phyloP scores from a whole-genome alignment of 1,284 basidiomycete genomes.

The Pseudozyma tsukubaensis region DNA sequence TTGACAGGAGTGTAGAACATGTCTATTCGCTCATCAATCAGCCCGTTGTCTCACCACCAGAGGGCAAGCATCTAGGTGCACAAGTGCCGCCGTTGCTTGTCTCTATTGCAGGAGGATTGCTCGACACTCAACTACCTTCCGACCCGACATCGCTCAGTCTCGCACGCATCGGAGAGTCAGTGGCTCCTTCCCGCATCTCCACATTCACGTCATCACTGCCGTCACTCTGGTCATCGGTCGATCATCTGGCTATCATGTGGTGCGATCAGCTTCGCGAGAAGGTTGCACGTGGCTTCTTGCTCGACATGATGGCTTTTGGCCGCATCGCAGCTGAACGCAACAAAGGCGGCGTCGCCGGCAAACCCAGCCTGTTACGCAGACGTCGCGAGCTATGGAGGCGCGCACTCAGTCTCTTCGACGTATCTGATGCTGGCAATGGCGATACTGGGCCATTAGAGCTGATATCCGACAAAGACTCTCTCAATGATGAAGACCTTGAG shows the following conservation, averaged over 20 bases:
- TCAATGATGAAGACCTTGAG: slow-evolving; percentile 28
- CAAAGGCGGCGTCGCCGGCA: slow-evolving; percentile 21
- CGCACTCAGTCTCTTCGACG: slow-evolving; percentile 44
- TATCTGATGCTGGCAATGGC: slow-evolving; percentile 36
- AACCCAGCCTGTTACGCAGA: slow-evolving; percentile 22
- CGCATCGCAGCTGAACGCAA: slow-evolving; percentile 33
- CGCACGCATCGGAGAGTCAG: slow-evolving; percentile 26
- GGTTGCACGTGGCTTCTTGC: slow-evolving; percentile 73
- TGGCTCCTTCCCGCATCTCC: slow-evolving; percentile 68
- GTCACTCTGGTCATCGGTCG: slow-evolving; percentile 92
- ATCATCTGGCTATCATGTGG: slow-evolving; percentile 97
- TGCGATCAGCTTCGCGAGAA: slow-evolving; percentile 95
- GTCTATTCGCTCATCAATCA: slow-evolving; percentile 74
- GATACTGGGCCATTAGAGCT: slow-evolving; percentile 28
- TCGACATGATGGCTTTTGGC: slow-evolving; percentile 52
- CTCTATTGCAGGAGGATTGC: slow-evolving; percentile 89
- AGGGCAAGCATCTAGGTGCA: background rate
- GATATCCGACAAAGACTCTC: slow-evolving; percentile 1
- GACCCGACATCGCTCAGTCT: slow-evolving; percentile 83
- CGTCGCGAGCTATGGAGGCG: slow-evolving; percentile 56
- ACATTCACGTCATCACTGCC: slow-evolving; percentile 85
- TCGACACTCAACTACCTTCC: slow-evolving; percentile 91
- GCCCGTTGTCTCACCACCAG: background rate
- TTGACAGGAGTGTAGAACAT: slow-evolving; percentile 81
- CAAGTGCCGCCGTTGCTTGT: slow-evolving; percentile 74